Evolutionary conservation across 208 protist species (phyloP), one percentile per base, ranked within the genome.

Genomic region (Zelonia costaricensis): DNA sequence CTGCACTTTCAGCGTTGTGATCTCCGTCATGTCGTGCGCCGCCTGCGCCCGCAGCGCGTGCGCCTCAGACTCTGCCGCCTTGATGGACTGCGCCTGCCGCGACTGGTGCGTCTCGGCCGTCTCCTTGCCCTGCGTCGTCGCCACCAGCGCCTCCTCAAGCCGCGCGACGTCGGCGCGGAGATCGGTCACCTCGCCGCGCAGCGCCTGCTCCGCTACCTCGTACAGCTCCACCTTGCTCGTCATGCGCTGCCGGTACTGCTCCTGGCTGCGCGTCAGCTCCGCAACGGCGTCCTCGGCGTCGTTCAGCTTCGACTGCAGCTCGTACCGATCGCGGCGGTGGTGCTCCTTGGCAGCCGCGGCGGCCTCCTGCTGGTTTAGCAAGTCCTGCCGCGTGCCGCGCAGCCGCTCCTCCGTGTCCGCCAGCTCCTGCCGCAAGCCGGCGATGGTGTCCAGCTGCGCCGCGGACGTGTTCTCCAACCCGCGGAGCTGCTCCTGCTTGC

Each of bases 181-280:
- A 47, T 84, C 76, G 4, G 57, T 56, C 31, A 80, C 68, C 56
- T 87, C 80, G 9, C 54, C 63, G 15, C 76, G 80, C 51, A 87
- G 74, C 1, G 62, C 57, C 45, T 77, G 62, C 62, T 86, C 74
- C 6, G 78, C 53, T 20, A 87, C 72, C 43, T 77, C 69, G 56
- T 74, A 76, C 39, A 78, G 36, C 66, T 86, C 78, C 23, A 74
- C 38, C 62, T 77, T 73, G 39, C 58, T 57, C 15, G 63, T 62
- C 54, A 72, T 73, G 42, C 73, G 68, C 38, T 79, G 55, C 5
- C 64, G 52, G 33, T 65, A 61, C 65, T 85, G 76, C 52, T 78
- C 67, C 23, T 74, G 65, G 39, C 56, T 57, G 39, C 56, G 54
- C 42, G 28, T 49, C 48, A 55, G 49, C 62, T 77, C 68, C 7